phyloP scores from a whole-genome alignment of 331 rosid genomes.

The Erythrophleum ivorense region DNA sequence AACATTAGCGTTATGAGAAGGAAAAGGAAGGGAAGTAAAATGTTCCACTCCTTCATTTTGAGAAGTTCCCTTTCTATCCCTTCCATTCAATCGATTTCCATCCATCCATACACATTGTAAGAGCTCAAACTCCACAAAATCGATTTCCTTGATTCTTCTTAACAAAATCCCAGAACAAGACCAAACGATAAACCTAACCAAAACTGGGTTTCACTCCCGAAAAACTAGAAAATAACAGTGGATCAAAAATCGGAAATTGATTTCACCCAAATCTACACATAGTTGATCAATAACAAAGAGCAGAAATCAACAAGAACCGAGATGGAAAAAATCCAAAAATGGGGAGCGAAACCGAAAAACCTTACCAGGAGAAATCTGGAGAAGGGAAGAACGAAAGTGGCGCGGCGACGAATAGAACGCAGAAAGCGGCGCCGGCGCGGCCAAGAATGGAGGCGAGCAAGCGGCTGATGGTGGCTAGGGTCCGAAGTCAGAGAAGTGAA shows the following conservation, averaged over 20 bases:
- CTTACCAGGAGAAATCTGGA: neutral
- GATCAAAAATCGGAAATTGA: slow-evolving; percentile 32
- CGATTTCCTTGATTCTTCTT: neutral
- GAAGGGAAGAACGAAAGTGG: neutral
- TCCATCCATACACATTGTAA: neutral
- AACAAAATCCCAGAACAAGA: neutral
- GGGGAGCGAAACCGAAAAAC: neutral
- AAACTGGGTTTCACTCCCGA: neutral
- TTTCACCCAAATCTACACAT: slow-evolving; percentile 17
- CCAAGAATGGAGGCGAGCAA: neutral
- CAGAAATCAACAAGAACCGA: neutral
- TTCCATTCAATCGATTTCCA: neutral
- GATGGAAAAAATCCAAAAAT: neutral
- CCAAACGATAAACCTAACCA: neutral
- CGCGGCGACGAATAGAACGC: neutral
- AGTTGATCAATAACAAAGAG: neutral
- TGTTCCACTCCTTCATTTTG: neutral
- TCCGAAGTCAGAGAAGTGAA: neutral
- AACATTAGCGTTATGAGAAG: neutral
- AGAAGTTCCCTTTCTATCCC: neutral
- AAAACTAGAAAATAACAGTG: neutral
- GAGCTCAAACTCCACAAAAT: neutral
- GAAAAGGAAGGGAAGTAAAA: neutral
- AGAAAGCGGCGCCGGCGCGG: neutral
- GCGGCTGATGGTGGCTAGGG: neutral